A percentile compares a stretch with the other conserved stretches of the same genome.
Conservation (phyloP, 805 yeast species). For the Candida adriatica region DNA sequence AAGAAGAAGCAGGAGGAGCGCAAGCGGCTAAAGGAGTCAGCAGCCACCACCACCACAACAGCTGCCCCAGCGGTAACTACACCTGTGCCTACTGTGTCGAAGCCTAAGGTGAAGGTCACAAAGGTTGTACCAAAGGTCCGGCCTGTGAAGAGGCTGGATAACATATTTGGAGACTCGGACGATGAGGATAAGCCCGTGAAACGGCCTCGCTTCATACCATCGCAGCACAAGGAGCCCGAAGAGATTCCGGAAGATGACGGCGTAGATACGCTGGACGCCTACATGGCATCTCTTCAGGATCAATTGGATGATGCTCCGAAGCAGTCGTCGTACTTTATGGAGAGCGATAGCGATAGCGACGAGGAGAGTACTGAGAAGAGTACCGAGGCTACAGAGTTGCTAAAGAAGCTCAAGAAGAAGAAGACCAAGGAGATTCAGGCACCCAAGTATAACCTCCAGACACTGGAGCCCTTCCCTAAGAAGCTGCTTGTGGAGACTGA, state of each 20-base stretch:
- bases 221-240: not conserved
- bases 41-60: too few relatives aligned
- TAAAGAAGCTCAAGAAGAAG: slow-evolving; percentile 39
- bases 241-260: slow-evolving; percentile 10
- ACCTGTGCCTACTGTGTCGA: too few relatives aligned
- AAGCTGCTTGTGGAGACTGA: slow-evolving; percentile 49
- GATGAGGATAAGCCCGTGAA: slow-evolving; percentile 14
- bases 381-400: slow-evolving; percentile 26
- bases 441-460: slow-evolving; percentile 25
- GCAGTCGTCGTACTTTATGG: slow-evolving; percentile 11
- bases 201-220: slow-evolving; percentile 18
- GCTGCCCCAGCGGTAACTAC: too few relatives aligned
- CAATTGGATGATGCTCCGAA: slow-evolving; percentile 15
- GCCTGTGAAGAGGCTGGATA: too few relatives aligned
- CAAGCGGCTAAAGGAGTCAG: slow-evolving; percentile 18
- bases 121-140: too few relatives aligned
- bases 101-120: too few relatives aligned
- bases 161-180: slow-evolving; percentile 24
- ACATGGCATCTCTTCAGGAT: slow-evolving; percentile 27
- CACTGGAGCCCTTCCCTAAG: slow-evolving; percentile 51
- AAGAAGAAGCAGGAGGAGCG: slow-evolving; percentile 32
- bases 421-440: slow-evolving; percentile 42
- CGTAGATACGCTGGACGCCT: slow-evolving; percentile 41
- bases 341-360: slow-evolving; percentile 24
- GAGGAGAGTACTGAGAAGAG: too few relatives aligned